These are phyloP conservation scores for Carex cristatella DNA, from an alignment of 176 grass and related monocot genomes.

Conservation along the genomic window DNA sequence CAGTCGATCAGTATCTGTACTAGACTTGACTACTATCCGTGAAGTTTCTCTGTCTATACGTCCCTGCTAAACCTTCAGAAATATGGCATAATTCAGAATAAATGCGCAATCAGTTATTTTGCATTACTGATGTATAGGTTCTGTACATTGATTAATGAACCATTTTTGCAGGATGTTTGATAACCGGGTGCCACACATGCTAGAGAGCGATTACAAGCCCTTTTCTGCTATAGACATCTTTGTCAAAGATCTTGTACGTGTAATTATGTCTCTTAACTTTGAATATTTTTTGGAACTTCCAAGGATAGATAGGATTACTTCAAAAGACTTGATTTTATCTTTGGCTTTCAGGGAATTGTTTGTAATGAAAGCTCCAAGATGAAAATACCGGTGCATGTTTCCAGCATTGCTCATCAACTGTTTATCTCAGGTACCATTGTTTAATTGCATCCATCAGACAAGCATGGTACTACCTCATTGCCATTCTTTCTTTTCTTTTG, in stretches of 20 bases:
- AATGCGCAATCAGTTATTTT: neutral
- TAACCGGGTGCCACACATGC: constrained; percentile 96
- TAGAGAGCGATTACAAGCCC: constrained; percentile 87
- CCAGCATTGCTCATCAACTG: constrained; percentile 78
- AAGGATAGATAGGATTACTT: constrained; percentile 16
- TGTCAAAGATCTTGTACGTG: constrained; percentile 95
- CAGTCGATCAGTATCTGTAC: neutral
- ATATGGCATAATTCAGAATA: neutral
- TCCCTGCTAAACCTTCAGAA: neutral
- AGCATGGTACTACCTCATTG: neutral
- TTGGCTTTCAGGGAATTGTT: constrained; percentile 72
- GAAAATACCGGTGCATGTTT: constrained; percentile 72
- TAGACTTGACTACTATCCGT: neutral
- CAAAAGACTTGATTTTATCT: neutral
- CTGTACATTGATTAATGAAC: neutral
- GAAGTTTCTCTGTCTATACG: neutral
- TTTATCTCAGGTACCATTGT: constrained; percentile 70
- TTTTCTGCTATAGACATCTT: constrained; percentile 97
- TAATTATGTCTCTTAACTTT: constrained; percentile 20
- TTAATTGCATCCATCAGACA: neutral
- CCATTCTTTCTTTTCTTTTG: neutral
- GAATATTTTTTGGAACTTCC: neutral
- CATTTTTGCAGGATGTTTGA: constrained; percentile 90
- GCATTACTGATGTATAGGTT: neutral
- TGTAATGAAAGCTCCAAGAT: constrained; percentile 69